Evolutionary conservation across 495 filamentous ascomycete species (phyloP), one percentile per base, ranked within the genome.

Genomic region (Aspergillus baeticus): DNA sequence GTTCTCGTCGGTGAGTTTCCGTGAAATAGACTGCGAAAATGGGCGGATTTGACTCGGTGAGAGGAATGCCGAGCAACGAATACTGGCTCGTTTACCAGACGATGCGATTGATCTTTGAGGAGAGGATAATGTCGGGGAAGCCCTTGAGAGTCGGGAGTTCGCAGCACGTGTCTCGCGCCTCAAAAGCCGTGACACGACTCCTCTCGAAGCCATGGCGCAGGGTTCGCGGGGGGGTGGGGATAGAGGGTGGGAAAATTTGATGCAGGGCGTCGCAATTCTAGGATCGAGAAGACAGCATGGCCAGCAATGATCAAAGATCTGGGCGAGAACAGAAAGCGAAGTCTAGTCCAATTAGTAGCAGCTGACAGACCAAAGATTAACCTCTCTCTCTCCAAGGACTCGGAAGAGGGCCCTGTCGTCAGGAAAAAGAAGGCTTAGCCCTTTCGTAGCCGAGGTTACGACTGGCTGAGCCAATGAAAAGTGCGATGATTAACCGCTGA

Each of bases 1-100:
- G 54, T 88, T 77, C 29, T 77, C 72, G 36, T 82, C 74, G 34
- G 84, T 82, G 43, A 84, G 69, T 51, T 68, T 60, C 51, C 73
- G 67, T 49, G 62, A 66, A 39, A 75, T 61, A 54, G 79, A 77
- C 47, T 78, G 72, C 38, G 82, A 83, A 71, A 81, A 81, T 11
- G 67, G 66, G 49, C 70, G 77, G 36, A 55, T 69, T 54, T 76
- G 73, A 22, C 44, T 53, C 10, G 55, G 47, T 18, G 62, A 53
- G 51, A 70, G 66, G 20, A 68, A 41, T 8, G 62, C 51, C 6
- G 67, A 48, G 23, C 55, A 68, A 29, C 64, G 66, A 35, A 59
- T 23, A 10, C 23, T 29, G 17, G 67, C 33, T 4, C 59, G 63
- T 36, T 63, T 58, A 11, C 66, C 58, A 21, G 62, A 47, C 34